Conservation (phyloP, 2,329 filamentous ascomycete genomes). For the Diplodia corticola region DNA sequence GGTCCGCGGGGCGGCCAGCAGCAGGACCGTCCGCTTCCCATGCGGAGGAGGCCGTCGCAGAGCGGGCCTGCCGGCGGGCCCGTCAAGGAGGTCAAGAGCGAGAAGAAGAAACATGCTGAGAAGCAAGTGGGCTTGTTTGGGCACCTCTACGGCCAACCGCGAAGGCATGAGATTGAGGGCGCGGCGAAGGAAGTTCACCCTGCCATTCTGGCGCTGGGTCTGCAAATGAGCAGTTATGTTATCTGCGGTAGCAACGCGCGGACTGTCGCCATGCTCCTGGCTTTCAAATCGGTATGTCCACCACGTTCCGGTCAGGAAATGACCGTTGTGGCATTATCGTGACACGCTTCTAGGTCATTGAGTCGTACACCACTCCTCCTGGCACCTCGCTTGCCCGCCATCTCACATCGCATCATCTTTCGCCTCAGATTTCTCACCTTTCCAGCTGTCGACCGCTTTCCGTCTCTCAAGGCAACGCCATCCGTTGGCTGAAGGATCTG, state of each 20-base stretch:
- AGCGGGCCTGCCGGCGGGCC: conserved; percentile 30
- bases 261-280: conserved; percentile 81
- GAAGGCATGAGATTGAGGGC: conserved; percentile 62
- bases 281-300: conserved; percentile 75
- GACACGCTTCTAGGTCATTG: conserved; percentile 66
- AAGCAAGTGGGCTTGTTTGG: conserved; percentile 77
- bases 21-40: conserved; percentile 27
- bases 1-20: conserved; percentile 35
- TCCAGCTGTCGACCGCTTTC: conserved; percentile 93
- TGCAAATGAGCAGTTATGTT: conserved; percentile 86
- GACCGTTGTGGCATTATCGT: neutral
- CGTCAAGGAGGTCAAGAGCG: conserved; percentile 35
- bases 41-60: conserved; percentile 37
- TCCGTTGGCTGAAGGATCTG: conserved; percentile 89
- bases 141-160: conserved; percentile 76
- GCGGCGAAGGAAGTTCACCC: conserved; percentile 77
- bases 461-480: conserved; percentile 95
- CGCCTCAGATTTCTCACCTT: conserved; percentile 92
- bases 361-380: conserved; percentile 85
- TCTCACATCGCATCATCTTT: conserved; percentile 86
- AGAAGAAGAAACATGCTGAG: conserved; percentile 35
- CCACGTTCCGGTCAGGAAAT: too few species aligned
- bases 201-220: conserved; percentile 76
- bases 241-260: conserved; percentile 88
- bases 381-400: conserved; percentile 85